Base-by-base conservation (phyloP, 2,329 filamentous ascomycete species). In the Grosmannia penicillata region DNA sequence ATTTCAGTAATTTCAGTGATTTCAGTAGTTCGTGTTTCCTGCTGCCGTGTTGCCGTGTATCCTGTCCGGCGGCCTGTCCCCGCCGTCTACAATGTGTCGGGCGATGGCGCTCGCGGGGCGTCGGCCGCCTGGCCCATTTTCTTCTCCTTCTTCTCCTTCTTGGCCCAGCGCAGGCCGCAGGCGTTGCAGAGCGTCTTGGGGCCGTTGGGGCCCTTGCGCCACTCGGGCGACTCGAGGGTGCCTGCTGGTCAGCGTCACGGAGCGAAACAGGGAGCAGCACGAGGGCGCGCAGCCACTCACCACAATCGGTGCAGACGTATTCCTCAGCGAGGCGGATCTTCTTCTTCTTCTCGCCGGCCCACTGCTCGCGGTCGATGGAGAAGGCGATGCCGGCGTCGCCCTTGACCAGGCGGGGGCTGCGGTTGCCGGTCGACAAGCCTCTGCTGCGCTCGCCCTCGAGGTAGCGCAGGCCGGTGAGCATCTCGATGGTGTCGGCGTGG, bases 171-270 rank as follows among this genome's bases (percentile, higher is more conserved):
- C 23, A 81, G 61, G 27, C 89, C 89, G 54, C 89, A 96, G 8
- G 89, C 89, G 61, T 96, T 96, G 59, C 89, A 96, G 11, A 96
- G 63, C 8, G 89, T 95, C 59, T 96, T 95, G 1, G 87, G 87
- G 3, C 89, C 89, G 45, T 75, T 84, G 0, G 89, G 89, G 0
- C 89, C 89, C 57, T 94, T 95, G 45, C 89, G 72, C 89, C 89
- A 96, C 63, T 96, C 89, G 0, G 89, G 89, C 14, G 84, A 93
- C 53, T 95, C 87, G 29, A 93, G 68, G 0, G 85, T 95, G 25
- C 73, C 74, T 78, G 44, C 14, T 41, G 18, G 13, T 27, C 9
- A 31, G 15, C 38, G 11, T 29, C 9, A 27, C 43, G 43, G 14
- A 36, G 18, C 44, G 40, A 32, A 33, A 11, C 4, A 32, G 28